A percentile compares a stretch with the other conserved stretches of the same genome.
These are phyloP conservation scores for Penicillium herquei DNA, from an alignment of 495 filamentous ascomycete genomes.

Conservation along the genomic window DNA sequence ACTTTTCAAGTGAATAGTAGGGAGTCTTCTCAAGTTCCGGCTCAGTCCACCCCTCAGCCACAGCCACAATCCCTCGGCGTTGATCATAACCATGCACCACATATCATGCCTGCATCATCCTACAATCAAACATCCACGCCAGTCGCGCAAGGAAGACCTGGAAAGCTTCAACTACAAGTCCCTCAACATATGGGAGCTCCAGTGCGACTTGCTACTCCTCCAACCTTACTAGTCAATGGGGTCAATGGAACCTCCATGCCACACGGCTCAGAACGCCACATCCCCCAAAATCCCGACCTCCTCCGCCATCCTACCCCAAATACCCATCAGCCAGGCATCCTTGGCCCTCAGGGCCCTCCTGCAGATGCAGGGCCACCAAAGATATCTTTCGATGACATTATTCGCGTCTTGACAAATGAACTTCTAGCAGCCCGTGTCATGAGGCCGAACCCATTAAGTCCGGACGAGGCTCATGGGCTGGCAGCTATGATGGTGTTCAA, in stretches of 20 bases:
- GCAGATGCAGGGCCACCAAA: constrained; percentile 9
- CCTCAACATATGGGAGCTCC: constrained; percentile 70
- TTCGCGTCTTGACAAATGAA: constrained; percentile 33
- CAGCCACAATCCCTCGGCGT: constrained; percentile 30
- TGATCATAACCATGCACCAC: constrained; percentile 22
- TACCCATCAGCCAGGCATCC: constrained; percentile 4
- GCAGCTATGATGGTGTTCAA: constrained; percentile 34
- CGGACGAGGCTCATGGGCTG: constrained; percentile 35
- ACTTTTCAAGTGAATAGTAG: constrained; percentile 74
- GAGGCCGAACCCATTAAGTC: constrained; percentile 22
- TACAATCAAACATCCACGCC: constrained; percentile 34
- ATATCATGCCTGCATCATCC: constrained; percentile 16
- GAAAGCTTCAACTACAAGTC: constrained; percentile 75
- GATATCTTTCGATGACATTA: constrained; percentile 36
- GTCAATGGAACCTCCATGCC: constrained; percentile 32
- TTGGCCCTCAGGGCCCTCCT: constrained; percentile 1
- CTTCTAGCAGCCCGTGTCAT: constrained; percentile 31
- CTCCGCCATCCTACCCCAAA: background rate
- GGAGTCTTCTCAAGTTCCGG: constrained; percentile 30
- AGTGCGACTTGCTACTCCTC: constrained; percentile 77
- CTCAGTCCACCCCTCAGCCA: constrained; percentile 25
- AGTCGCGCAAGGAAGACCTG: constrained; percentile 28
- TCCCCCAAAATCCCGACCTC: background rate
- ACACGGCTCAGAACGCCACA: background rate
- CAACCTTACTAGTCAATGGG: constrained; percentile 68